Conservation (phyloP, 345 rosid species). For the Pelargonium nanum region DNA sequence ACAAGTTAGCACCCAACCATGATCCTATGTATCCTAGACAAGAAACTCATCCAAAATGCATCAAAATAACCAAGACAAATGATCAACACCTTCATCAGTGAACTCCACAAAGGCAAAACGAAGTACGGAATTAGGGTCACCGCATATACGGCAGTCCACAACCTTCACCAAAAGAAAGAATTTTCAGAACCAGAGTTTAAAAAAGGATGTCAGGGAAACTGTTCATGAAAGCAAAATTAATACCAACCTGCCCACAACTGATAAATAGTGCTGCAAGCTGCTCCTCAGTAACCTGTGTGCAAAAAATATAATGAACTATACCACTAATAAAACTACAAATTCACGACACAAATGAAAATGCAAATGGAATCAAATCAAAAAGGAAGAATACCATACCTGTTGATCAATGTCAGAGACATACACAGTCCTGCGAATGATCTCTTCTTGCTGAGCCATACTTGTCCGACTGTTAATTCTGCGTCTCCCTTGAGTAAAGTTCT, state of each 20-base stretch:
- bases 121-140: slow-evolving; percentile 89
- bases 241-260: slow-evolving; percentile 64
- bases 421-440: slow-evolving; percentile 73
- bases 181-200: slow-evolving; percentile 7
- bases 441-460: slow-evolving; percentile 83
- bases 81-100: slow-evolving; percentile 67
- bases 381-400: slow-evolving; percentile 50
- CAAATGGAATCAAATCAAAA: background rate
- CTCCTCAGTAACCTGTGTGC: slow-evolving; percentile 78
- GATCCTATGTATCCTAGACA: background rate
- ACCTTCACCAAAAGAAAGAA: slow-evolving; percentile 35
- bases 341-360: background rate
- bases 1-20: slow-evolving; percentile 5
- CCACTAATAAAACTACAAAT: slow-evolving; percentile 2
- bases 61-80: background rate
- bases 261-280: slow-evolving; percentile 90
- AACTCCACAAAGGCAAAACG: slow-evolving; percentile 94
- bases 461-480: slow-evolving; percentile 64
- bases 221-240: slow-evolving; percentile 6
- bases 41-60: slow-evolving; percentile 1
- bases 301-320: slow-evolving; percentile 1
- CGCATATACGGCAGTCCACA: slow-evolving; percentile 92
- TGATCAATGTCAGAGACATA: slow-evolving; percentile 93
- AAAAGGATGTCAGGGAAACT: background rate
- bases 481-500: slow-evolving; percentile 57